A percentile compares a stretch with the other conserved stretches of the same genome.
phyloP scores from a whole-genome alignment of 306 rosid genomes.

The Dryas drummondii region DNA sequence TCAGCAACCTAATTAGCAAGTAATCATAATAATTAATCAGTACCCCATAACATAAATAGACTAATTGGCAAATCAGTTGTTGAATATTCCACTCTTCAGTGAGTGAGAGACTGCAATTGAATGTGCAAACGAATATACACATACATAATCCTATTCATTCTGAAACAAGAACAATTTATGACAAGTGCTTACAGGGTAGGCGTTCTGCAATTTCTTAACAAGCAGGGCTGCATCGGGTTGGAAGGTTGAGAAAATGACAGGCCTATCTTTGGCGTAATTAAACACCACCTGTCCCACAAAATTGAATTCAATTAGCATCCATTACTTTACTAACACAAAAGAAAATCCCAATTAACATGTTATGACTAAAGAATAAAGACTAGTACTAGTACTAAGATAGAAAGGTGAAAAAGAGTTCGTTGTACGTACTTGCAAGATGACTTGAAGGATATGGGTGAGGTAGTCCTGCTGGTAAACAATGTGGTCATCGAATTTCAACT shows the following conservation, averaged over 20 bases:
- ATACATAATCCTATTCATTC: no score
- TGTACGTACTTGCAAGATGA: slow-evolving; percentile 33
- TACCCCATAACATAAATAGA: background rate
- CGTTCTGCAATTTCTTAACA: slow-evolving; percentile 36
- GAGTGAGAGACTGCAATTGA: no score
- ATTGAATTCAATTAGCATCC: background rate
- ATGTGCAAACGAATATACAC: no score
- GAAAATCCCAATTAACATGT: no score
- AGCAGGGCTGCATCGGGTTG: slow-evolving; percentile 55
- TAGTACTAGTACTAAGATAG: no score
- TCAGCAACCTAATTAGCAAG: background rate
- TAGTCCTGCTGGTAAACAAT: slow-evolving; percentile 40
- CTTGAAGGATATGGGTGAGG: slow-evolving; percentile 34
- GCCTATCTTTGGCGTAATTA: slow-evolving; percentile 41
- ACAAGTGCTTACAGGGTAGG: slow-evolving; percentile 44
- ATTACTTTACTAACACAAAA: no score
- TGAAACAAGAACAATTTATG: background rate
- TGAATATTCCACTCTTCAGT: no score
- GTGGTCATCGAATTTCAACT: slow-evolving; percentile 51
- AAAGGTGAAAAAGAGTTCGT: no score
- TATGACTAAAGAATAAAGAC: no score
- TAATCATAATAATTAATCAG: background rate
- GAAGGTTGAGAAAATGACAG: slow-evolving; percentile 52
- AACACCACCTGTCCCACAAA: slow-evolving; percentile 36
- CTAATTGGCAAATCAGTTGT: no score